These are phyloP conservation scores for Phaeosphaeria sp. DNA, from an alignment of 2,329 filamentous ascomycete species.

Conservation along the genomic window DNA sequence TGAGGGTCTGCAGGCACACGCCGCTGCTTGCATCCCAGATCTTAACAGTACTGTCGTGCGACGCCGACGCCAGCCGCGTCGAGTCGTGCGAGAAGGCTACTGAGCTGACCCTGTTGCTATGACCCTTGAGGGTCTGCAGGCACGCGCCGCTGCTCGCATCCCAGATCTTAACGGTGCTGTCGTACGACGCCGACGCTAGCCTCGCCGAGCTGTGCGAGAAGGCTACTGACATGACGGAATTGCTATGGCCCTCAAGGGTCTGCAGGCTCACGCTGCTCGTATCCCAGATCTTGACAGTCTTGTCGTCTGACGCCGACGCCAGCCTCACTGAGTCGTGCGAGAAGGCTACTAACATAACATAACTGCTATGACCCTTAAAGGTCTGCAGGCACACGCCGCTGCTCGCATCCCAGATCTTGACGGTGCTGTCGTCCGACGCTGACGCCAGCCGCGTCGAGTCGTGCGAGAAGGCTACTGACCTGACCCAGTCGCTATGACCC, in stretches of 20 bases:
- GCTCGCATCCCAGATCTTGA: too few relatives aligned
- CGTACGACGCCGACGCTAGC: background rate
- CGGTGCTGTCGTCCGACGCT: too few relatives aligned
- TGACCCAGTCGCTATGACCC: constrained; percentile 7
- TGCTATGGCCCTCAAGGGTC: constrained; percentile 20
- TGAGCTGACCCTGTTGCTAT: background rate
- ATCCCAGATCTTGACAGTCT: constrained; percentile 13
- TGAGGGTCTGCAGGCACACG: constrained; percentile 16
- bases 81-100: background rate
- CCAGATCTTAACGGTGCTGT: too few relatives aligned
- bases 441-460: too few relatives aligned
- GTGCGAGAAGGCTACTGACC: constrained; percentile 26
- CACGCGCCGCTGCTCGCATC: constrained; percentile 5
- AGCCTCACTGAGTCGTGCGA: too few relatives aligned
- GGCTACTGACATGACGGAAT: constrained; percentile 15
- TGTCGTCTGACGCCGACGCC: constrained; percentile 27
- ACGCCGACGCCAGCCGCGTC: background rate
- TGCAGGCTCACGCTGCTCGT: constrained; percentile 16
- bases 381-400: too few relatives aligned
- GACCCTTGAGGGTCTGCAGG: constrained; percentile 5
- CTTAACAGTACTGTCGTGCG: too few relatives aligned
- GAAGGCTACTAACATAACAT: too few relatives aligned
- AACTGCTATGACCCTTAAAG: too few relatives aligned
- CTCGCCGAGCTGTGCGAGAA: background rate
- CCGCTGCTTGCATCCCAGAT: background rate